These are phyloP conservation scores for Acacia confusa DNA, from an alignment of 306 rosid genomes.

Conservation along the genomic window DNA sequence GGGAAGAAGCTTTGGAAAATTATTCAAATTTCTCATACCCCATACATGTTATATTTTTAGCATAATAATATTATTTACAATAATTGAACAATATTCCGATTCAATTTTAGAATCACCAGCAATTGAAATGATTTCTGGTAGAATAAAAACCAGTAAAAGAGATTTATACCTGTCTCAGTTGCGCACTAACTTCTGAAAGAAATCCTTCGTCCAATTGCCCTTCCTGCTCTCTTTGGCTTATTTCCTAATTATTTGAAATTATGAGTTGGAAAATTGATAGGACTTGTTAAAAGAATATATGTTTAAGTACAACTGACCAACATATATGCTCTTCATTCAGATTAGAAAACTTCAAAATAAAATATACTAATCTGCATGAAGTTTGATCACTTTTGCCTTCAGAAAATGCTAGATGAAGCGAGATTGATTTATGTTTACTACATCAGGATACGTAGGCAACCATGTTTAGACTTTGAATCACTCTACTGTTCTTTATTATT, in stretches of 20 bases:
- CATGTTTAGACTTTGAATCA: not conserved
- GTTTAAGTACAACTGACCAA: slow-evolving; percentile 13
- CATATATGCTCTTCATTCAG: slow-evolving; percentile 16
- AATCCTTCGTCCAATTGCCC: slow-evolving; percentile 93
- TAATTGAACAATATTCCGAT: not conserved
- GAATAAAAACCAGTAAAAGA: slow-evolving; percentile 10
- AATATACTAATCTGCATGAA: slow-evolving; percentile 2
- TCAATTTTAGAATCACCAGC: not conserved
- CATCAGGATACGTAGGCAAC: slow-evolving; percentile 6
- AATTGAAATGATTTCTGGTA: slow-evolving; percentile 20
- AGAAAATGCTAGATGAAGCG: slow-evolving; percentile 9
- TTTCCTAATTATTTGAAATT: slow-evolving; percentile 56
- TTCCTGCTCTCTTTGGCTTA: slow-evolving; percentile 71
- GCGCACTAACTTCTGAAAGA: slow-evolving; percentile 92
- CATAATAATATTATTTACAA: not conserved
- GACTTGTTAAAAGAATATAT: slow-evolving; percentile 3
- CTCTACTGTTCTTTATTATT: slow-evolving; percentile 16
- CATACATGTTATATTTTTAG: not conserved
- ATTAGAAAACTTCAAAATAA: slow-evolving; percentile 14
- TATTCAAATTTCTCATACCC: slow-evolving; percentile 7
- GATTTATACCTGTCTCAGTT: slow-evolving; percentile 83
- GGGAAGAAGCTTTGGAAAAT: slow-evolving; percentile 6
- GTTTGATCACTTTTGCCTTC: slow-evolving; percentile 23
- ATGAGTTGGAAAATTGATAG: slow-evolving; percentile 19
- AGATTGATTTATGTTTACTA: slow-evolving; percentile 9